Percentiles rank a stretch among this genome's conserved stretches.
phyloP scores from a whole-genome alignment of 2,329 filamentous ascomycete genomes.

The Arthroderma sp. region DNA sequence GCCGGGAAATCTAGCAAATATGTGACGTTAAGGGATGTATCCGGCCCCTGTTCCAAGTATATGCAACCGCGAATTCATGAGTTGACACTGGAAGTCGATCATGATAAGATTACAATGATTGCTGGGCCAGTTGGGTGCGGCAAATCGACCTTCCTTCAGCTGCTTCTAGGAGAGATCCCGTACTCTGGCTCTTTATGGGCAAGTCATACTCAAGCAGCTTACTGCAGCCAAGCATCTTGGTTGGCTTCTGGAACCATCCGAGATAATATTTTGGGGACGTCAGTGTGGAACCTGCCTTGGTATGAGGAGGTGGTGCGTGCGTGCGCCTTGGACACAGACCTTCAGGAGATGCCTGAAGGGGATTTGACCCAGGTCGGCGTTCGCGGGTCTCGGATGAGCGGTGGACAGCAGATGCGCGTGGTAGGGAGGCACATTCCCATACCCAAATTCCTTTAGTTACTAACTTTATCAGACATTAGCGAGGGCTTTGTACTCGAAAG shows the following conservation, averaged over 20 bases:
- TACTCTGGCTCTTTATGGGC: not conserved
- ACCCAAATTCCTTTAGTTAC: not conserved
- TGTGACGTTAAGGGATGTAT: not conserved
- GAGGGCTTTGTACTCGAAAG: slow-evolving; percentile 36
- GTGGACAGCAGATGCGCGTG: slow-evolving; percentile 20
- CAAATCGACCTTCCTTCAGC: not conserved
- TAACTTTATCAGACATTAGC: slow-evolving; percentile 26
- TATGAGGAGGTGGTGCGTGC: slow-evolving; percentile 19
- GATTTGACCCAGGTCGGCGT: slow-evolving; percentile 18
- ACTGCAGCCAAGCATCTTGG: slow-evolving; percentile 6
- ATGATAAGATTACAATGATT: not conserved
- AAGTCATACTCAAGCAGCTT: not conserved
- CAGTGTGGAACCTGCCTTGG: slow-evolving; percentile 8
- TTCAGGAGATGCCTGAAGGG: slow-evolving; percentile 15
- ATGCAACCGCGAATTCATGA: not conserved
- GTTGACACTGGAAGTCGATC: not conserved
- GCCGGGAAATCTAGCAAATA: not conserved
- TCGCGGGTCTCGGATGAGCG: slow-evolving; percentile 14
- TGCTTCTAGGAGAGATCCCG: slow-evolving; percentile 2
- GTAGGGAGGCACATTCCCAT: slow-evolving; percentile 6
- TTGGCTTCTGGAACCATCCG: not conserved
- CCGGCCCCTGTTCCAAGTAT: not conserved
- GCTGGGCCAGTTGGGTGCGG: slow-evolving; percentile 2
- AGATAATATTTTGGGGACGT: not conserved
- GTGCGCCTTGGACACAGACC: slow-evolving; percentile 15